Evolutionary conservation across 2,329 filamentous ascomycete genomes (phyloP).

Genomic region (Botrytis hyacinthi): DNA sequence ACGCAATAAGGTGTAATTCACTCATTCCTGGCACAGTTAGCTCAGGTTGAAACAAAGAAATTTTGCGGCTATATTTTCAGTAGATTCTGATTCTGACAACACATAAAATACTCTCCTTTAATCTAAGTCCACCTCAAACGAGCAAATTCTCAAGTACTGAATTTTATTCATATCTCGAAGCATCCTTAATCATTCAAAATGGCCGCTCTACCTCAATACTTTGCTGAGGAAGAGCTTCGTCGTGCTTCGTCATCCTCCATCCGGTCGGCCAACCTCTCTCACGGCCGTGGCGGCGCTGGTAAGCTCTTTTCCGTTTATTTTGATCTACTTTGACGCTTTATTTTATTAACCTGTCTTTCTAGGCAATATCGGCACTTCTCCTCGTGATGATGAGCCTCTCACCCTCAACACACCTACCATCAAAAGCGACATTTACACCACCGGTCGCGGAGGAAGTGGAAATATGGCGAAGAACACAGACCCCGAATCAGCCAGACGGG

Average conservation of each 20-base stretch:
- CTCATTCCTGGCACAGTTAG: neutral
- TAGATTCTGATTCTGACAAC: neutral
- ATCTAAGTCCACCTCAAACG: neutral
- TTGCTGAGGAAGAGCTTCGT: constrained; percentile 27
- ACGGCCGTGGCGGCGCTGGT: constrained; percentile 76
- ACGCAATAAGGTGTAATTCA: constrained; percentile 17
- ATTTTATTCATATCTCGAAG: neutral
- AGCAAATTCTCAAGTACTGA: neutral
- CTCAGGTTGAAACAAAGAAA: neutral
- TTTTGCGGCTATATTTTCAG: neutral
- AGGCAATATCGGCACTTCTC: constrained; percentile 63
- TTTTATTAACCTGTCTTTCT: constrained; percentile 8
- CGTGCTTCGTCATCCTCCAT: constrained; percentile 28
- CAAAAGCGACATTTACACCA: constrained; percentile 81
- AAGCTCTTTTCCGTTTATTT: constrained; percentile 28
- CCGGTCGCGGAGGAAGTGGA: constrained; percentile 77
- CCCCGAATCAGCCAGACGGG: constrained; percentile 66
- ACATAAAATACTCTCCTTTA: neutral
- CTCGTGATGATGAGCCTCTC: constrained; percentile 49
- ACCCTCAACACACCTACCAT: constrained; percentile 81
- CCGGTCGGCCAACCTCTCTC: constrained; percentile 45
- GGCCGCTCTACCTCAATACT: constrained; percentile 29
- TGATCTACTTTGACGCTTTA: constrained; percentile 3
- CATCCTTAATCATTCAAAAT: constrained; percentile 19
- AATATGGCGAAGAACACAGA: constrained; percentile 81